A percentile compares a stretch with the other conserved stretches of the same genome.
These are phyloP conservation scores for Yamadazyma diddensiae DNA, from an alignment of 1,139 yeast species.

Conservation along the genomic window DNA sequence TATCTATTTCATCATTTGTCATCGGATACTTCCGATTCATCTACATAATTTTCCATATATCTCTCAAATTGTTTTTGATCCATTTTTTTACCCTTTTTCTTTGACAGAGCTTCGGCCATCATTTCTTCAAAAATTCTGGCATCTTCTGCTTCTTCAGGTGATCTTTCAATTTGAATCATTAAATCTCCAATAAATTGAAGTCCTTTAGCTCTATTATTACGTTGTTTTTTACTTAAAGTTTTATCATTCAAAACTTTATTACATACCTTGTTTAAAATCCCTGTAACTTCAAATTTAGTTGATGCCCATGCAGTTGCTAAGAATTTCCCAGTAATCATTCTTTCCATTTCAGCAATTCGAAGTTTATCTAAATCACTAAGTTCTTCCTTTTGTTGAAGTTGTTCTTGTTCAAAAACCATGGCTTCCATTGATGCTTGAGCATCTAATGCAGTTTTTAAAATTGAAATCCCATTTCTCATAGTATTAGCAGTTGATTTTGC, in stretches of 20 bases:
- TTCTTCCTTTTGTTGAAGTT: slow-evolving; percentile 31
- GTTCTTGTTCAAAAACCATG: slow-evolving; percentile 48
- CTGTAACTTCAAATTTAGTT: slow-evolving; percentile 70
- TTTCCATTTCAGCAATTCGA: slow-evolving; percentile 61
- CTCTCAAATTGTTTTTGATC: slow-evolving; percentile 20
- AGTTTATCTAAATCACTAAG: slow-evolving; percentile 42
- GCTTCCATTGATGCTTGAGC: slow-evolving; percentile 41
- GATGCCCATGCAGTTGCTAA: slow-evolving; percentile 80
- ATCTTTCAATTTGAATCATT: slow-evolving; percentile 54
- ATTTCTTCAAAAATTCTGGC: slow-evolving; percentile 73
- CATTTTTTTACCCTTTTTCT: slow-evolving; percentile 24
- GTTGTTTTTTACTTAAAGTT: slow-evolving; percentile 44
- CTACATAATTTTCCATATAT: slow-evolving; percentile 21
- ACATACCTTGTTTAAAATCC: slow-evolving; percentile 65
- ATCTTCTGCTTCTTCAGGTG: slow-evolving; percentile 71
- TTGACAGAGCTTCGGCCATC: slow-evolving; percentile 64
- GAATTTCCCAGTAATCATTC: slow-evolving; percentile 67
- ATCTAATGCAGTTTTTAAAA: slow-evolving; percentile 41
- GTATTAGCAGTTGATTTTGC: slow-evolving; percentile 39
- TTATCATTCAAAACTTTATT: slow-evolving; percentile 59
- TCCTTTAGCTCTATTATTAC: slow-evolving; percentile 59
- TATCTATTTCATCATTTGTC: neutral
- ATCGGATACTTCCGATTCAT: slow-evolving; percentile 8
- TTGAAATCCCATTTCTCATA: slow-evolving; percentile 37
- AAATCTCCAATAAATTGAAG: slow-evolving; percentile 55